Conservation (phyloP, 768 basidiomycete species). For the Pleurotus platypus region DNA sequence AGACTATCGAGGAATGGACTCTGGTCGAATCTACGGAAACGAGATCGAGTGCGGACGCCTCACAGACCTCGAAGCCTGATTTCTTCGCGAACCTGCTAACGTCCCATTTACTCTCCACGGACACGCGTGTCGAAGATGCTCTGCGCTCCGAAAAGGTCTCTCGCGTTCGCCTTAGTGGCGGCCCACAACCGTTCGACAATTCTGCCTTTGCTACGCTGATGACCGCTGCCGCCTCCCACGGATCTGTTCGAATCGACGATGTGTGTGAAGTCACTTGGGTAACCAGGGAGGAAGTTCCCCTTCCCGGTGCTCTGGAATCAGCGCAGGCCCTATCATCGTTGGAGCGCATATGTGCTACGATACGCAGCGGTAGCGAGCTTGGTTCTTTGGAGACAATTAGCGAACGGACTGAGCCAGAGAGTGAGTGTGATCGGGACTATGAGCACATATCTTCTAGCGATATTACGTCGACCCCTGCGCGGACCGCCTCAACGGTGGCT, state of each 20-base stretch:
- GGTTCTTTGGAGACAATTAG: slow-evolving; percentile 6
- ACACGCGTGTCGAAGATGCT: background rate
- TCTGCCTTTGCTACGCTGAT: slow-evolving; percentile 1
- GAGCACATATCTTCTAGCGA: background rate
- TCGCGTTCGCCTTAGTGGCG: slow-evolving; percentile 5
- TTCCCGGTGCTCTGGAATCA: background rate
- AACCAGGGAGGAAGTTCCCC: background rate
- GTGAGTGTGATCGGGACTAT: background rate
- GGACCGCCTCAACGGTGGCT: background rate
- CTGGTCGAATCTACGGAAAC: background rate
- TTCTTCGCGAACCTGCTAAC: slow-evolving; percentile 1
- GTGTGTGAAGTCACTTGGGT: background rate
- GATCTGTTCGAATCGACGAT: background rate
- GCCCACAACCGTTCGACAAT: slow-evolving; percentile 6
- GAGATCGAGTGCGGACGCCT: background rate
- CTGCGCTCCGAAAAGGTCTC: slow-evolving; percentile 5
- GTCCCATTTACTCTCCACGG: background rate
- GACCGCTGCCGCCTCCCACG: background rate
- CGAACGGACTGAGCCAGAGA: slow-evolving; percentile 5
- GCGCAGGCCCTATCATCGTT: background rate
- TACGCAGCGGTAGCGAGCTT: slow-evolving; percentile 1
- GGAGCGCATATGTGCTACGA: background rate
- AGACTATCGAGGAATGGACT: background rate
- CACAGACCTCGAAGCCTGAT: background rate
- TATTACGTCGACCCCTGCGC: background rate